These are phyloP conservation scores for Sugiyamaella grinbergsii DNA, from an alignment of 1,139 yeast species.

Conservation along the genomic window DNA sequence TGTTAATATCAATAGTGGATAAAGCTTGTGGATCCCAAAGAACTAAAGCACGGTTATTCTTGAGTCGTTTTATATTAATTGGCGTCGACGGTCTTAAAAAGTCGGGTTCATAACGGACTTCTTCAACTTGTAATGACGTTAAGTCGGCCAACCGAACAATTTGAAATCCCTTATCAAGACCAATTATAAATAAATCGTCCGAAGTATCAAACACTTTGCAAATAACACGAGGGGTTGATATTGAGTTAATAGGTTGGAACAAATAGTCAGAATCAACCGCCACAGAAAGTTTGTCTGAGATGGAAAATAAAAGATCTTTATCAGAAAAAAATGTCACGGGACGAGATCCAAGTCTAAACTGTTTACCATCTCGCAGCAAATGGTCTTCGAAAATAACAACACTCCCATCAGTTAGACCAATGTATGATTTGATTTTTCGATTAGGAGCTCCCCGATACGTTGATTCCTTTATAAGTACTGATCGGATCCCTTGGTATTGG, in stretches of 20 bases:
- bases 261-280: constrained; percentile 12
- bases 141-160: constrained; percentile 9
- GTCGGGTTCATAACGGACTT: background rate
- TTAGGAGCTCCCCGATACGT: background rate
- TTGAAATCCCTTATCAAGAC: constrained; percentile 7
- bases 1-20: constrained; percentile 4
- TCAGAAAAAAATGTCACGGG: constrained; percentile 9
- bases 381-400: constrained; percentile 8
- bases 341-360: constrained; percentile 1
- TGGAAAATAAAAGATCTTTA: constrained; percentile 9
- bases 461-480: constrained; percentile 4
- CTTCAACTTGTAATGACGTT: constrained; percentile 11
- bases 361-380: background rate
- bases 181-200: constrained; percentile 11
- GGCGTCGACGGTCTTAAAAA: background rate
- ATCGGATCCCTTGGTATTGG: constrained; percentile 7
- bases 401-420: constrained; percentile 17
- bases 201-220: background rate
- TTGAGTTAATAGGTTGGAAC: constrained; percentile 8
- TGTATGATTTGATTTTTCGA: constrained; percentile 4
- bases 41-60: constrained; percentile 1
- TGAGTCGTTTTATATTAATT: background rate
- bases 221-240: constrained; percentile 6
- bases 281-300: constrained; percentile 15
- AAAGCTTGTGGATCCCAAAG: constrained; percentile 1